Conservation (phyloP, 1,284 basidiomycete genomes). For the Cystobasidium slooffiae region DNA sequence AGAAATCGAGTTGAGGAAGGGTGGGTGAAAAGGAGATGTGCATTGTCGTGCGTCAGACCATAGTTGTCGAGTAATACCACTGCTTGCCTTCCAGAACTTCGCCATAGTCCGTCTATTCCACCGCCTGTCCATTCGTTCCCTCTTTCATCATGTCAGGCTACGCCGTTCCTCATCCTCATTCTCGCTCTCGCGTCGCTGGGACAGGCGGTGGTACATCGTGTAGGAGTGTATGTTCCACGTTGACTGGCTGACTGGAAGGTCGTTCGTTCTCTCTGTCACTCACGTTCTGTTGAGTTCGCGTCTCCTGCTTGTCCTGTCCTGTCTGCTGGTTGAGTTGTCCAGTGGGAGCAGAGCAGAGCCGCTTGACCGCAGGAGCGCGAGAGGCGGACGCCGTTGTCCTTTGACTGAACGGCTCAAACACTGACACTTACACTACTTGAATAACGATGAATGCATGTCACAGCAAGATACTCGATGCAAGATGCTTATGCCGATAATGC, state of each 20-base stretch:
- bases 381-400: background rate
- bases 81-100: background rate
- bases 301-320: background rate
- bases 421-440: too few relatives aligned
- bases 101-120: background rate
- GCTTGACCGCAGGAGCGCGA: background rate
- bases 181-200: background rate
- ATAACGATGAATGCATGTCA: too few relatives aligned
- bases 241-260: background rate
- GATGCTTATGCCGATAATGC: too few relatives aligned
- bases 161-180: background rate
- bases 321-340: background rate
- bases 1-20: background rate
- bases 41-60: constrained; percentile 16
- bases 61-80: background rate
- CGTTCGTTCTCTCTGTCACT: constrained; percentile 1
- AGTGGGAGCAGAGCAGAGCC: constrained; percentile 4
- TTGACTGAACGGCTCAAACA: background rate
- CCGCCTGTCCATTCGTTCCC: background rate
- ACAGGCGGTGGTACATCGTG: too few relatives aligned
- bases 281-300: background rate
- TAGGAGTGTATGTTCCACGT: too few relatives aligned
- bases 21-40: background rate
- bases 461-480: too few relatives aligned
- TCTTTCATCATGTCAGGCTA: constrained; percentile 4